Evolutionary conservation across 176 grass and related monocot genomes (phyloP).

Genomic region (Urochloa ruziziensis): DNA sequence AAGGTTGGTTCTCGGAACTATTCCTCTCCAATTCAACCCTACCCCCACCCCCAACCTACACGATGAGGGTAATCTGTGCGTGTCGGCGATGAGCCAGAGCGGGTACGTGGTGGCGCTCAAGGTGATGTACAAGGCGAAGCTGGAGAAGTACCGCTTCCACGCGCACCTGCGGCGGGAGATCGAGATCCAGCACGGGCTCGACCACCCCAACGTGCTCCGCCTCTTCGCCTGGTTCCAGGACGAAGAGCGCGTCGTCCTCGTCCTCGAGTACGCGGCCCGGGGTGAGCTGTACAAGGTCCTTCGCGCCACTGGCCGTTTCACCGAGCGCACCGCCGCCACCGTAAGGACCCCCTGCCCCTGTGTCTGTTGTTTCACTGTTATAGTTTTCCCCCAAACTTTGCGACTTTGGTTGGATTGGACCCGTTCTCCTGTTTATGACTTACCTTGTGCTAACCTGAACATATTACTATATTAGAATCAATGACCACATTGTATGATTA

Average conservation of each 20-base stretch:
- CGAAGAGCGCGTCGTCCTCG: constrained; percentile 64
- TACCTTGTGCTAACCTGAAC: background rate
- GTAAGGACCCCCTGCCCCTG: constrained; percentile 18
- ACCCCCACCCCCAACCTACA: too few relatives aligned
- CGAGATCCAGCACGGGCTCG: constrained; percentile 74
- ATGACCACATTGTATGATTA: too few relatives aligned
- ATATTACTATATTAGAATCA: background rate
- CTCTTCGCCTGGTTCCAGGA: constrained; percentile 97
- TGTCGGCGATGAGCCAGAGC: constrained; percentile 50
- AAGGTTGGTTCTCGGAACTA: constrained; percentile 37
- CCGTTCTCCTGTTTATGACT: background rate
- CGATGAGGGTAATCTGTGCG: too few relatives aligned
- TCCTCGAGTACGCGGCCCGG: constrained; percentile 72
- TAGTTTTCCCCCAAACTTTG: background rate
- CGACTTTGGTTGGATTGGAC: background rate
- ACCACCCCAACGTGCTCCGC: constrained; percentile 91
- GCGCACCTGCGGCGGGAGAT: constrained; percentile 74
- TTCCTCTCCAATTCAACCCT: background rate
- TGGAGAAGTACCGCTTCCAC: constrained; percentile 84
- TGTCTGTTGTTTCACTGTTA: background rate
- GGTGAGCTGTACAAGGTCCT: constrained; percentile 86
- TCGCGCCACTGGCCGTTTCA: constrained; percentile 55
- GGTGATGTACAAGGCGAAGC: constrained; percentile 75
- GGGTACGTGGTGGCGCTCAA: constrained; percentile 88
- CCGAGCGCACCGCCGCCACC: constrained; percentile 62